Conservation (phyloP, 2,329 filamentous ascomycete genomes). For the Talaromyces funiculosus region DNA sequence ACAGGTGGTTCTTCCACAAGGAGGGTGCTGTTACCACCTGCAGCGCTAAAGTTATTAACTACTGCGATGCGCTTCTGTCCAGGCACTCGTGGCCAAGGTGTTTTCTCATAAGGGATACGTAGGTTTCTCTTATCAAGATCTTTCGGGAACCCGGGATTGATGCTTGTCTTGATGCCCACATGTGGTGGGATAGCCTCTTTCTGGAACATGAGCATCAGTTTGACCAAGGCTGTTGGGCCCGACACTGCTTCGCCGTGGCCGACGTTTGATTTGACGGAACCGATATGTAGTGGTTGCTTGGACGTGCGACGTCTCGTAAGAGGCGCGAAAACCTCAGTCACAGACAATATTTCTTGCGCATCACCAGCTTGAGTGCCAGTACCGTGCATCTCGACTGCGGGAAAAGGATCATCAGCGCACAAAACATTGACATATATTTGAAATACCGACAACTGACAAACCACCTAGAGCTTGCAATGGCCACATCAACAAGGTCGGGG, state of each 20-base stretch:
- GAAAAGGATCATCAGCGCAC: too few species aligned
- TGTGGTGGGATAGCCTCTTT: slow-evolving; percentile 31
- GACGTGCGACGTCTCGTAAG: slow-evolving; percentile 42
- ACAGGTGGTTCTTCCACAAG: slow-evolving; percentile 35
- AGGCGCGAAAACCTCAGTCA: slow-evolving; percentile 59
- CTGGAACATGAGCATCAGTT: slow-evolving; percentile 8
- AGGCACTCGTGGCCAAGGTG: slow-evolving; percentile 28
- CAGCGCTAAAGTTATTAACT: slow-evolving; percentile 58
- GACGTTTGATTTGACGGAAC: slow-evolving; percentile 60
- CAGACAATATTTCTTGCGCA: slow-evolving; percentile 72
- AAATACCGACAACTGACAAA: too few species aligned
- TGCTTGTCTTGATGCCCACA: slow-evolving; percentile 34
- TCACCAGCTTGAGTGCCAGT: slow-evolving; percentile 85
- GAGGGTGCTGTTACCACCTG: slow-evolving; percentile 56
- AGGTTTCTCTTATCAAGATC: slow-evolving; percentile 41
- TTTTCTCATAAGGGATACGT: slow-evolving; percentile 44
- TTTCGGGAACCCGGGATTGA: slow-evolving; percentile 40
- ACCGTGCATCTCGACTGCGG: slow-evolving; percentile 87
- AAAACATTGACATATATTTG: too few species aligned
- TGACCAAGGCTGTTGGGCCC: slow-evolving; percentile 17
- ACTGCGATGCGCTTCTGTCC: slow-evolving; percentile 35
- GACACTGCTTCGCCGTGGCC: slow-evolving; percentile 57
- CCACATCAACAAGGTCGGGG: too few species aligned
- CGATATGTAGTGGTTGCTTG: slow-evolving; percentile 52
- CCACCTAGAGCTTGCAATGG: too few species aligned